Percentiles rank a stretch among this genome's conserved stretches.
These are phyloP conservation scores for Galium porrigens DNA, from an alignment of 305 asterid species.

Conservation along the genomic window DNA sequence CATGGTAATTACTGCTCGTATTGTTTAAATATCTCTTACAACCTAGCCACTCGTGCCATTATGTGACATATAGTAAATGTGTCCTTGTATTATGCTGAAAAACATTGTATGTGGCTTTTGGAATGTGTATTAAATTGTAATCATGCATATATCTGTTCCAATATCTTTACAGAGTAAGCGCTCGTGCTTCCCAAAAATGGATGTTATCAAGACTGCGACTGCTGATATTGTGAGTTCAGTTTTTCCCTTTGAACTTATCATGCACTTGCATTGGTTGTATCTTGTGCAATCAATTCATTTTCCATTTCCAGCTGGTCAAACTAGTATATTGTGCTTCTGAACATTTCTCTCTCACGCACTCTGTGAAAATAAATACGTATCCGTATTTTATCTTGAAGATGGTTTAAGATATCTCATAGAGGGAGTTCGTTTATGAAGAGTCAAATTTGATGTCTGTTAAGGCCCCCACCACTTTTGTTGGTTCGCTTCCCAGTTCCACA, in stretches of 20 bases:
- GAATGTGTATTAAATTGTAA: background rate
- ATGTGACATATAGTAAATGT: constrained; percentile 1
- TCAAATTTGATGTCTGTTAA: background rate
- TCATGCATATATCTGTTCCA: constrained; percentile 13
- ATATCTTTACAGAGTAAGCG: constrained; percentile 60
- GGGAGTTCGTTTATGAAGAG: background rate
- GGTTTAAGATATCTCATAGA: constrained; percentile 7
- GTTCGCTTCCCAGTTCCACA: background rate
- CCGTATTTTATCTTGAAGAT: background rate
- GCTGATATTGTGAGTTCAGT: constrained; percentile 68
- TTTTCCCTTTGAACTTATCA: constrained; percentile 1
- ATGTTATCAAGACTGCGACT: constrained; percentile 78
- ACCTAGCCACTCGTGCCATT: background rate
- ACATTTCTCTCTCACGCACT: background rate
- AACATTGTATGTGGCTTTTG: background rate
- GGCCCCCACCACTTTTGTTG: background rate
- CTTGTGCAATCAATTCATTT: background rate
- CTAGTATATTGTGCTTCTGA: background rate
- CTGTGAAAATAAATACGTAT: background rate
- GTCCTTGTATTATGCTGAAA: background rate
- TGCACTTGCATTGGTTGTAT: background rate
- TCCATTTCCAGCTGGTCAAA: background rate
- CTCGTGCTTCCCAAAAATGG: constrained; percentile 78
- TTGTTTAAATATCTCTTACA: background rate
- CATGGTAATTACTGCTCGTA: constrained; percentile 32